Base-by-base conservation (phyloP, 306 rosid species). In the Quercus wislizeni region DNA sequence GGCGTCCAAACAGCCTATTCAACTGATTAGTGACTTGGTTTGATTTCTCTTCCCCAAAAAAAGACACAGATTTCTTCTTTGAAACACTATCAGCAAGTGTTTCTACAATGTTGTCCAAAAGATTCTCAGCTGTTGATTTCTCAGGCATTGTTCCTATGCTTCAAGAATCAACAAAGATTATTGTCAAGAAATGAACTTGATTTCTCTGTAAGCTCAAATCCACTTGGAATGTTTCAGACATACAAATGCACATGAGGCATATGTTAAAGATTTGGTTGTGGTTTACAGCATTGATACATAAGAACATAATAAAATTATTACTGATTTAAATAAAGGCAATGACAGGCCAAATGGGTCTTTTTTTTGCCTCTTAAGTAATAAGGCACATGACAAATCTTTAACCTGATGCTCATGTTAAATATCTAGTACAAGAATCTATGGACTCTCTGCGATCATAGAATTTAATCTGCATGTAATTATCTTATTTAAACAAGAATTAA, bases 1-100 rank as follows among this genome's bases (percentile, higher is more conserved):
- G 85, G 75, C 91, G 97, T 82, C 98, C 99, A 76, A 95, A 91
- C 51, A 93, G 87, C 80, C 92, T 88, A 15, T 88, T 87, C 55
- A 89, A 76, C 79, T 89, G 87, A 52, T 84, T 69, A 87, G 86
- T 57, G 78, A 85, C 89, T 5, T 88, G 71, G 51, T 71, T 77
- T 8, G 91, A 83, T n/a, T 70, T 87, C 63, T 88, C 94, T 51
- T 90, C 97, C 74, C 82, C 89, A n/a, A 88, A 89, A 77, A 85
- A 84, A 4, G 92, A 82, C 2, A 51, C 87, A 28, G 89, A 55
- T 56, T 89, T 89, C 70, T 77, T 85, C 85, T 76, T 90, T 21
- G 79, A 73, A 76, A 59, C 69, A 68, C 51, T 72, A 30, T 95
- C 97, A 52, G 82, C 58, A 64, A 93, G 11, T 70, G 93, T 82